A percentile compares a stretch with the other conserved stretches of the same genome.
Evolutionary conservation across 164 flowering plant species (phyloP).

Genomic region (Vitis riparia): DNA sequence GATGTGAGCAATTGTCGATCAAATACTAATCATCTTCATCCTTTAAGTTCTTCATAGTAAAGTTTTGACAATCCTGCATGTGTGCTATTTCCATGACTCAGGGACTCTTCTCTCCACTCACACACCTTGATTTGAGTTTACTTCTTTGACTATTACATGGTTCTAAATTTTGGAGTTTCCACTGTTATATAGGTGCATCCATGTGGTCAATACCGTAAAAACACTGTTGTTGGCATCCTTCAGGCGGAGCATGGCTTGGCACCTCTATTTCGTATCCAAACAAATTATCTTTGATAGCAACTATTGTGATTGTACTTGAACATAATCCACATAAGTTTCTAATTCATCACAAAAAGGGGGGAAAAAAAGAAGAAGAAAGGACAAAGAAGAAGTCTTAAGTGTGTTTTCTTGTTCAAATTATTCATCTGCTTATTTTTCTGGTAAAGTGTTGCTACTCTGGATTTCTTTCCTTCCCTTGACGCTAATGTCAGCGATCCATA

Average conservation of each 20-base stretch:
- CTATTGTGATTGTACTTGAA: neutral
- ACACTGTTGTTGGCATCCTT: constrained; percentile 93
- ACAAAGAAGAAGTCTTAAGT: neutral
- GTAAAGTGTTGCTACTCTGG: constrained; percentile 2
- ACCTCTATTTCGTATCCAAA: constrained; percentile 93
- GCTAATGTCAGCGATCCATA: constrained; percentile 69
- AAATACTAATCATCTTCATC: neutral
- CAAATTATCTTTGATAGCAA: constrained; percentile 3
- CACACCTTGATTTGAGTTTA: neutral
- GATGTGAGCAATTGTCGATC: neutral
- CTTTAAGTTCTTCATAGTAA: neutral
- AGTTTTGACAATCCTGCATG: neutral
- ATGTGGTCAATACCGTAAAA: constrained; percentile 98
- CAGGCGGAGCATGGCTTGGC: constrained; percentile 87
- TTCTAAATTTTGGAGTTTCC: constrained; percentile 4
- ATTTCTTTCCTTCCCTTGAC: constrained; percentile 32
- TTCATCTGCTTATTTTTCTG: constrained; percentile 4
- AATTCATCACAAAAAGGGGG: no score
- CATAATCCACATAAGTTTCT: neutral
- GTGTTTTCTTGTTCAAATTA: neutral
- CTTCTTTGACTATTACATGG: neutral
- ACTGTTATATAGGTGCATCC: constrained; percentile 78
- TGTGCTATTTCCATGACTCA: neutral
- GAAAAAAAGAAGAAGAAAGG: no score
- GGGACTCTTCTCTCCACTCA: neutral